Percentiles rank a stretch among this genome's conserved stretches.
These are phyloP conservation scores for Fusarium metavorans DNA, from an alignment of 2,329 filamentous ascomycete genomes.

Conservation along the genomic window DNA sequence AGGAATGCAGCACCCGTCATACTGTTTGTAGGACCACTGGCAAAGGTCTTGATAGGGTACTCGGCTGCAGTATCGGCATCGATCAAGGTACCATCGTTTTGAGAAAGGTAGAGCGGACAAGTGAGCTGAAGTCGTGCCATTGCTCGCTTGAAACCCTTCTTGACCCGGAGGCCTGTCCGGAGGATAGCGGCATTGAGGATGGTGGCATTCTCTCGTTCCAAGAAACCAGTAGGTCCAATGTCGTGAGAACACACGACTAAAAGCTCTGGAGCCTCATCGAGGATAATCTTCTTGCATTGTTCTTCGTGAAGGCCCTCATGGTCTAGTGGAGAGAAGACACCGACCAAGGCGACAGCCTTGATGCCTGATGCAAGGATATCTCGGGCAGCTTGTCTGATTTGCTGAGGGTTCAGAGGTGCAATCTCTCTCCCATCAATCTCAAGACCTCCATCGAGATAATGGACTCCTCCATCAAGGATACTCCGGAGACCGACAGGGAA, in stretches of 20 bases:
- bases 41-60: slow-evolving; percentile 65
- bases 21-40: slow-evolving; percentile 66
- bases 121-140: slow-evolving; percentile 55
- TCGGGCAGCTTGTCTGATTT: slow-evolving; percentile 51
- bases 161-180: slow-evolving; percentile 59
- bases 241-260: slow-evolving; percentile 57
- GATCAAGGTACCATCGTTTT: slow-evolving; percentile 66
- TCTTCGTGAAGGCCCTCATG: slow-evolving; percentile 56
- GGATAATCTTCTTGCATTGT: slow-evolving; percentile 52
- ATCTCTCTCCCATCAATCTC: slow-evolving; percentile 63
- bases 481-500: slow-evolving; percentile 55
- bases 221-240: slow-evolving; percentile 58
- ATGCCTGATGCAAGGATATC: slow-evolving; percentile 53
- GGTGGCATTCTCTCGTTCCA: slow-evolving; percentile 65
- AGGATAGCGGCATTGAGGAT: slow-evolving; percentile 67
- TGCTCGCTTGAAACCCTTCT: slow-evolving; percentile 60
- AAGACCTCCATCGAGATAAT: slow-evolving; percentile 59
- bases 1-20: slow-evolving; percentile 67
- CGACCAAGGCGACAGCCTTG: slow-evolving; percentile 55
- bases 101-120: slow-evolving; percentile 62
- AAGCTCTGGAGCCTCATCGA: slow-evolving; percentile 49
- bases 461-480: slow-evolving; percentile 56
- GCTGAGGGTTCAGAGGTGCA: slow-evolving; percentile 49
- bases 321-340: slow-evolving; percentile 61
- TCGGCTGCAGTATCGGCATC: slow-evolving; percentile 60